Percentiles rank a stretch among this genome's conserved stretches.
These are phyloP conservation scores for Talinum fruticosum DNA, from an alignment of 148 eudicot genomes.

Conservation along the genomic window DNA sequence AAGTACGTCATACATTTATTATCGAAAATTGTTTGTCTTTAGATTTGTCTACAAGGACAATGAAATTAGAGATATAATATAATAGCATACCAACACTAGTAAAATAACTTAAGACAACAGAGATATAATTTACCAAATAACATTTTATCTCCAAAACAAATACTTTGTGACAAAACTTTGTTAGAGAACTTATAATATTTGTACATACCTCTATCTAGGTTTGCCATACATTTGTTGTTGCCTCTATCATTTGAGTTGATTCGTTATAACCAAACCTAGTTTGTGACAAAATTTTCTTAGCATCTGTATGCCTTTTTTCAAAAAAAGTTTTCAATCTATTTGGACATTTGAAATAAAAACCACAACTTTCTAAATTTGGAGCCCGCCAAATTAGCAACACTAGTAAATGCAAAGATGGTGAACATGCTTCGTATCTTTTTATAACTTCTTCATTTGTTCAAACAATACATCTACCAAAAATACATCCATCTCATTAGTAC, in stretches of 20 bases:
- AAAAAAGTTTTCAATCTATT: neutral
- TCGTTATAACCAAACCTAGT: neutral
- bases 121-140: too few species aligned
- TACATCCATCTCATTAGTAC: neutral
- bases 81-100: too few species aligned
- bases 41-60: neutral
- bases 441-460: neutral
- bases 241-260: neutral
- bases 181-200: neutral
- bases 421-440: neutral
- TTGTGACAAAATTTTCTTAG: neutral
- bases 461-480: neutral
- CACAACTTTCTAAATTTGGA: neutral
- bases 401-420: neutral
- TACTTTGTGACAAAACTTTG: too few species aligned
- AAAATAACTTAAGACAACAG: too few species aligned
- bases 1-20: neutral
- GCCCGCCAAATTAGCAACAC: neutral
- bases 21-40: neutral
- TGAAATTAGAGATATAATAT: too few species aligned
- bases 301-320: neutral
- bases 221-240: neutral
- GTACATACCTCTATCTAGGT: neutral
- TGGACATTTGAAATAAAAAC: neutral
- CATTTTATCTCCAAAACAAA: too few species aligned